Base-by-base conservation (phyloP, 768 basidiomycete genomes). In the Lyophyllum decastes region DNA sequence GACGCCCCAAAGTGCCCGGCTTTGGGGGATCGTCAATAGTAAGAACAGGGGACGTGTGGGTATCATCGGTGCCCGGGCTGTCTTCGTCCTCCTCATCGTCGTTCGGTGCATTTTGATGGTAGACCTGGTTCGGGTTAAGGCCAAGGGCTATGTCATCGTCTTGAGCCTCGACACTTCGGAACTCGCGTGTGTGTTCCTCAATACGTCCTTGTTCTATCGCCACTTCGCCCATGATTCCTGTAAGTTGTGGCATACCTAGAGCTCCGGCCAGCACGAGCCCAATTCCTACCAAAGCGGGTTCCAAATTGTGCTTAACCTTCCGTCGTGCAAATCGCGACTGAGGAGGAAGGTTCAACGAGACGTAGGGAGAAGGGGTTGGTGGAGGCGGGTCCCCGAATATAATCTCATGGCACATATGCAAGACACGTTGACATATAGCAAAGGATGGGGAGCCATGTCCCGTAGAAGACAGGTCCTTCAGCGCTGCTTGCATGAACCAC, bases 401-500 rank as follows among this genome's bases (percentile, higher is more conserved):
- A 71, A 98, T 95, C 75, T 95, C 90, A 73, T 98, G 95, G 67
- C 95, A 95, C 70, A 84, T 84, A 70, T 92, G 92, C 57, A 98
- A 76, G 38, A 95, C 85, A 59, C 96, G 86, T 72, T 95, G 94
- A 71, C 97, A 98, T 57, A 96, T 89, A 48, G 85, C 76, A 73
- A 98, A 98, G 0, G 94, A 92, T 43, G 76, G 82, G 2, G 93
- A 88, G 48, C 85, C 82, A 51, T 86, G 81, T 14, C 76, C 79
- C 45, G 73, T 47, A 58, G 72, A 65, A 0, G 88, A 82, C 8
- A 98, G 79, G 72, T 99, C 97, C 56, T 84, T 85, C 19, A 99
- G 79, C 25, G 91, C 87, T 16, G 96, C 93, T 83, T 98, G 97
- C 90, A 98, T 95, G 74, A 95, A 97, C 95, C 96, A 98, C 45